Base-by-base conservation (phyloP, 164 flowering plant genomes). In the Malania oleifera region DNA sequence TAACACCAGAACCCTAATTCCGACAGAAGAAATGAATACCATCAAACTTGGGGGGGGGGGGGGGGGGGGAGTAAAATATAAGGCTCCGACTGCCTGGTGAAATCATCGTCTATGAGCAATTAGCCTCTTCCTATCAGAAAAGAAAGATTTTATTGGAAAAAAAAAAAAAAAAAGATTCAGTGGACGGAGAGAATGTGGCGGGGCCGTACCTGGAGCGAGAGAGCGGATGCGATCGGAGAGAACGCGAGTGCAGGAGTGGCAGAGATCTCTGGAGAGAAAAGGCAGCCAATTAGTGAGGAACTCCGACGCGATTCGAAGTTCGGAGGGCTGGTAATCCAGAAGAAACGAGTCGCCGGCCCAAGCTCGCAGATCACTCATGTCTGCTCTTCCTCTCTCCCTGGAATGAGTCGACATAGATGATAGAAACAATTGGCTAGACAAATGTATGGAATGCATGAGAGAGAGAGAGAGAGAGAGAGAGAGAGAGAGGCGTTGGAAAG, bases 231-330 rank as follows among this genome's bases (percentile, higher is more conserved):
- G 83, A 63, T 68, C 54, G 25, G 80, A 59, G 58, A 91, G 82
- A 5, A 25, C 57, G 2, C 50, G 60, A 9, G 77, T 52, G 72
- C 98, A 91, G 53, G 43, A 29, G 1, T 26, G 40, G 73, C 98
- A 91, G 60, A 91, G 88, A 52, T 71, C 91, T 47, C 70, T 61
- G 37, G 86, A 63, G 62, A 91, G 84, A 60, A 81, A 87, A 1
- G 96, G 92, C 50, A 83, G 77, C 89, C 92, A 91, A 9, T 70
- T 80, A 24, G 80, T 68, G 46, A 91, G 75, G 43, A 85, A 89
- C 59, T 86, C 95, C 37, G 90, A 76, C 0, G 92, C 96, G 63
- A 76, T 80, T 54, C 59, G 66, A 29, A 84, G 86, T 14, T 91
- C 98, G 2, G 77, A 72, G 7, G 72, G 68, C 29, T 74, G 67